Evolutionary conservation across 495 filamentous ascomycete genomes (phyloP).

Genomic region (Podospora didyma): DNA sequence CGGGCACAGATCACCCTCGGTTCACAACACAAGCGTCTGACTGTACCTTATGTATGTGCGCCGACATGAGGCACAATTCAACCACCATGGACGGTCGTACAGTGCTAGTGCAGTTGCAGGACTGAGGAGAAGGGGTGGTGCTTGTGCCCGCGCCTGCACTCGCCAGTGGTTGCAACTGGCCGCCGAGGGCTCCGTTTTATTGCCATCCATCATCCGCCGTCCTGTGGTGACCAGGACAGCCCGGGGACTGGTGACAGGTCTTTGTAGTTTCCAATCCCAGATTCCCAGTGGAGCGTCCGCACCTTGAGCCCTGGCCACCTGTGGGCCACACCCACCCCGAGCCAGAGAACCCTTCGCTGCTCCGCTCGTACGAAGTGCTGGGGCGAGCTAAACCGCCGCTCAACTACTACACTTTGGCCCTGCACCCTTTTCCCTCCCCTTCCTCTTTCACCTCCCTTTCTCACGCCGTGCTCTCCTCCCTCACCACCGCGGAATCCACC

Average conservation of each 20-base stretch:
- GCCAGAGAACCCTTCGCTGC: constrained; percentile 3
- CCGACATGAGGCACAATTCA: no score
- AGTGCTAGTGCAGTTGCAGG: no score
- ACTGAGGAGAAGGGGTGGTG: no score
- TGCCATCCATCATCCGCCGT: constrained; percentile 9
- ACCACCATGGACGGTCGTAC: no score
- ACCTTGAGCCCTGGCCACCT: neutral
- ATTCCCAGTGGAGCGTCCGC: neutral
- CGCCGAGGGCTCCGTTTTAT: constrained; percentile 10
- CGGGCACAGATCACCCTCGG: no score
- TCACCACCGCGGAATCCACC: constrained; percentile 24
- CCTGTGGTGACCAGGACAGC: neutral
- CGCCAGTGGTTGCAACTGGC: constrained; percentile 4
- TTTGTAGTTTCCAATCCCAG: neutral
- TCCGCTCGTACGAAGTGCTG: neutral
- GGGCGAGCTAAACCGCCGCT: neutral
- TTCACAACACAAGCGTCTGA: no score
- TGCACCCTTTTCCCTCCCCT: constrained; percentile 7
- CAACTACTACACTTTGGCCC: constrained; percentile 7
- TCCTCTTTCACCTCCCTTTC: constrained; percentile 19
- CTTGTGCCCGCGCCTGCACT: constrained; percentile 4
- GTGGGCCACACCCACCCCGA: constrained; percentile 3
- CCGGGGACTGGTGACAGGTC: constrained; percentile 1
- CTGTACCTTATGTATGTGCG: no score
- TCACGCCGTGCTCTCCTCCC: constrained; percentile 18